phyloP scores from a whole-genome alignment of 164 flowering plant species.

The Pachysandra terminalis region DNA sequence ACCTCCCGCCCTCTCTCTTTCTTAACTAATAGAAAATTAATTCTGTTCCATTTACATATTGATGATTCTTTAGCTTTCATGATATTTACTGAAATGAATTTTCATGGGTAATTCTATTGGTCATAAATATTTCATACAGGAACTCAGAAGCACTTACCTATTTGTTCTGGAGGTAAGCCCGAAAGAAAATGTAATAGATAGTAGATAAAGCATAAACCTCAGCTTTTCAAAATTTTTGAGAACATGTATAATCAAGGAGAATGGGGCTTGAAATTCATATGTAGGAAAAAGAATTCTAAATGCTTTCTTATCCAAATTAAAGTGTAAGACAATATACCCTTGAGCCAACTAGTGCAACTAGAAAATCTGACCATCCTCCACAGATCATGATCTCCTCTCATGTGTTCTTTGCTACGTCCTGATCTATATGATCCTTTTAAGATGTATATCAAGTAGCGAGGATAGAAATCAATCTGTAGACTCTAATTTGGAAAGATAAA shows the following conservation, averaged over 20 bases:
- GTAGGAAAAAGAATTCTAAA: neutral
- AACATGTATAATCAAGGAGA: neutral
- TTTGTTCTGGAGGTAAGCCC: neutral
- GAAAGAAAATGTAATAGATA: neutral
- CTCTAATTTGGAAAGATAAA: no score
- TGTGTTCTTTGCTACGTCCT: neutral
- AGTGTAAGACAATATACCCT: neutral
- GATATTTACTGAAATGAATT: neutral
- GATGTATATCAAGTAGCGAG: neutral
- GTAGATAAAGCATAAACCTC: neutral
- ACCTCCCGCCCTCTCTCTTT: no score
- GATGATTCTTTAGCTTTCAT: neutral
- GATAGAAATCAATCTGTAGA: no score
- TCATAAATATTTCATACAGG: neutral
- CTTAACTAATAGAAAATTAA: no score
- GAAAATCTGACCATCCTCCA: neutral
- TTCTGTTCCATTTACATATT: no score
- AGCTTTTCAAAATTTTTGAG: no score
- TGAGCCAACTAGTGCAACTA: neutral
- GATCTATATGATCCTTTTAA: neutral
- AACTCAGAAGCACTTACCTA: neutral
- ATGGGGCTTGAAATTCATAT: neutral
- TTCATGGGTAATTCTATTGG: neutral
- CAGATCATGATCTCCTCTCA: neutral
- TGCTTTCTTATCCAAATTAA: neutral